Evolutionary conservation across 257 asterid species (phyloP).

Genomic region (Penstemon barbatus): DNA sequence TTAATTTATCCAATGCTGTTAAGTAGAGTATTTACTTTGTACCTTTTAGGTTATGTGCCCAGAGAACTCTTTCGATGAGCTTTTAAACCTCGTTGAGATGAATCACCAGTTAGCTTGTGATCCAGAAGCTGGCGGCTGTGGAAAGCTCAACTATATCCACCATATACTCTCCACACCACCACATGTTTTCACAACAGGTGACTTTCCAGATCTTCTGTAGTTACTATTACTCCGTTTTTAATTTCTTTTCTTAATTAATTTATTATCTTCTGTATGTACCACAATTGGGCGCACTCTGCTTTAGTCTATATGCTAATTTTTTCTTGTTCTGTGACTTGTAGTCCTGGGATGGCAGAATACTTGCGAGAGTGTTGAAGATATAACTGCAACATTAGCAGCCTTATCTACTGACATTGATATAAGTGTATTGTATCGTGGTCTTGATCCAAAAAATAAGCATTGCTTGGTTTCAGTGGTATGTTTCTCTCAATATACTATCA

Average conservation of each 20-base stretch:
- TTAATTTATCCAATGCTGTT: slow-evolving; percentile 20
- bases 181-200: slow-evolving; percentile 88
- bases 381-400: slow-evolving; percentile 69
- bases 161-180: slow-evolving; percentile 84
- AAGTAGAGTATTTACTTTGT: slow-evolving; percentile 23
- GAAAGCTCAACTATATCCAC: slow-evolving; percentile 75
- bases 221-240: slow-evolving; percentile 18
- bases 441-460: slow-evolving; percentile 75
- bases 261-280: slow-evolving; percentile 13
- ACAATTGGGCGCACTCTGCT: background rate
- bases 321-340: slow-evolving; percentile 39
- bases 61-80: slow-evolving; percentile 79
- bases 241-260: background rate
- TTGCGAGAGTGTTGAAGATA: slow-evolving; percentile 75
- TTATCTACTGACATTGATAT: slow-evolving; percentile 85
- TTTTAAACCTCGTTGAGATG: slow-evolving; percentile 85
- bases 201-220: slow-evolving; percentile 3
- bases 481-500: slow-evolving; percentile 14
- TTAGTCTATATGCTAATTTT: slow-evolving; percentile 13
- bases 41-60: slow-evolving; percentile 73
- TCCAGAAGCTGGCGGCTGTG: slow-evolving; percentile 87
- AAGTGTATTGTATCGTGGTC: slow-evolving; percentile 84
- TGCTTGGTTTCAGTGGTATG: slow-evolving; percentile 90
- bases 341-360: slow-evolving; percentile 98
- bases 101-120: slow-evolving; percentile 96